phyloP scores from a whole-genome alignment of 352 stramenopile genomes.

The Phytophthora colocasiae region DNA sequence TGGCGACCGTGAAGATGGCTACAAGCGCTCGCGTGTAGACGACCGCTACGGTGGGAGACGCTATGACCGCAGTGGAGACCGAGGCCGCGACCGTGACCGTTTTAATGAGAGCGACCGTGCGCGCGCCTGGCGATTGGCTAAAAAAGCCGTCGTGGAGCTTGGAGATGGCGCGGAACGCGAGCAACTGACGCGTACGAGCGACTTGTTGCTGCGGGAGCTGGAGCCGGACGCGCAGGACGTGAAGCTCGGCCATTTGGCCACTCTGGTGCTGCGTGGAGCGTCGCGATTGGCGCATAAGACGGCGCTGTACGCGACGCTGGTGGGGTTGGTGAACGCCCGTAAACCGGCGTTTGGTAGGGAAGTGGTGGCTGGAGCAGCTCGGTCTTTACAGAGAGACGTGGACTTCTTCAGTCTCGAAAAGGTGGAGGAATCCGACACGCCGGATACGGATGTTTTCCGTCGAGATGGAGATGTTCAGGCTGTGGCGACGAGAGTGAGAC shows the following conservation, averaged over 20 bases:
- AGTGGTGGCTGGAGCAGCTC: conserved; percentile 48
- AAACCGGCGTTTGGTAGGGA: conserved; percentile 61
- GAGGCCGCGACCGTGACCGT: conserved; percentile 29
- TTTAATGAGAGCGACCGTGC: conserved; percentile 71
- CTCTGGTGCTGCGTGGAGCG: conserved; percentile 62
- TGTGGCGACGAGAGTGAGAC: conserved; percentile 56
- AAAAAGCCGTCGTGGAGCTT: conserved; percentile 80
- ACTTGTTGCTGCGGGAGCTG: conserved; percentile 59
- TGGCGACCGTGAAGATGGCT: conserved; percentile 47
- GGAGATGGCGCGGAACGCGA: conserved; percentile 67
- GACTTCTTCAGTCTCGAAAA: conserved; percentile 57
- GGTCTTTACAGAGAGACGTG: conserved; percentile 61
- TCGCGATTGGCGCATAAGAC: conserved; percentile 75
- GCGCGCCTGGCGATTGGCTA: conserved; percentile 72
- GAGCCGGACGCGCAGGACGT: conserved; percentile 60
- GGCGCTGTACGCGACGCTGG: conserved; percentile 69
- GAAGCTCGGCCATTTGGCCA: conserved; percentile 63
- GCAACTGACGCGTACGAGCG: conserved; percentile 50
- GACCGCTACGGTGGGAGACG: conserved; percentile 41
- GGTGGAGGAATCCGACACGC: conserved; percentile 22
- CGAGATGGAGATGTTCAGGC: conserved; percentile 48
- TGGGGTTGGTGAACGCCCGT: conserved; percentile 73
- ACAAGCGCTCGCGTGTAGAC: conserved; percentile 73
- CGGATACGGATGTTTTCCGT: conserved; percentile 28
- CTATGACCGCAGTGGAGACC: conserved; percentile 41